A percentile compares a stretch with the other conserved stretches of the same genome.
Evolutionary conservation across 805 yeast genomes (phyloP).

Genomic region (Kuraishia piskuri): DNA sequence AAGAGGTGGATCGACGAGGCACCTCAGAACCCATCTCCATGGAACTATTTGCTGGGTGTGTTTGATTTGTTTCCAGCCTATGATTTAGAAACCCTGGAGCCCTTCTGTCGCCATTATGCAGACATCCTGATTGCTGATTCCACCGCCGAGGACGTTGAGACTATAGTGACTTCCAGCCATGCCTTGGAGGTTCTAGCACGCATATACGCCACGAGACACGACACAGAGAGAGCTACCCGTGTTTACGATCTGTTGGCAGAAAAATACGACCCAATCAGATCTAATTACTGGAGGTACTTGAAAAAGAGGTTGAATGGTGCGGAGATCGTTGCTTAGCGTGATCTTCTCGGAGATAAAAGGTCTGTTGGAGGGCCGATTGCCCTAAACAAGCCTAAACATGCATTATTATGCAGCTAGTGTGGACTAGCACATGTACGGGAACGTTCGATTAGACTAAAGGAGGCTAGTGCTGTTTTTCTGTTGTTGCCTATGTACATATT

Average conservation of each 20-base stretch:
- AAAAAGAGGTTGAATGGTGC: conserved; percentile 4
- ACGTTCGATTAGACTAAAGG: too few species aligned
- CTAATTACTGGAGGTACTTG: conserved; percentile 21
- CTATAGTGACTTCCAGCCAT: conserved; percentile 35
- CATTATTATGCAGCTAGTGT: too few species aligned
- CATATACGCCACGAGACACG: conserved; percentile 28
- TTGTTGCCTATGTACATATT: too few species aligned
- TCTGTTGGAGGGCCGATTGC: too few species aligned
- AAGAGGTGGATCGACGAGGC: conserved; percentile 40
- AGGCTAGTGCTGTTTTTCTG: too few species aligned
- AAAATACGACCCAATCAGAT: conserved; percentile 21
- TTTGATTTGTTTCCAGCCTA: conserved; percentile 18
- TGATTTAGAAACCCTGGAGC: conserved; percentile 30
- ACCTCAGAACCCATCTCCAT: conserved; percentile 77
- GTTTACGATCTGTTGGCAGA: conserved; percentile 44
- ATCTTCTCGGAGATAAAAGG: too few species aligned
- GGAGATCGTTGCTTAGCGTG: background rate
- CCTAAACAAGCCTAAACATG: too few species aligned
- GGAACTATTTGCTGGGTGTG: conserved; percentile 76
- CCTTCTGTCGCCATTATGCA: conserved; percentile 37
- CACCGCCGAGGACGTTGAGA: conserved; percentile 12
- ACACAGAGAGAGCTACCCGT: conserved; percentile 25
- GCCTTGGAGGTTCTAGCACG: conserved; percentile 60
- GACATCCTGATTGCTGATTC: conserved; percentile 13
- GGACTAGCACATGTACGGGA: too few species aligned